Evolutionary conservation across 257 asterid genomes (phyloP), one percentile per base, ranked within the genome.

Genomic region (Ehretia macrophylla): DNA sequence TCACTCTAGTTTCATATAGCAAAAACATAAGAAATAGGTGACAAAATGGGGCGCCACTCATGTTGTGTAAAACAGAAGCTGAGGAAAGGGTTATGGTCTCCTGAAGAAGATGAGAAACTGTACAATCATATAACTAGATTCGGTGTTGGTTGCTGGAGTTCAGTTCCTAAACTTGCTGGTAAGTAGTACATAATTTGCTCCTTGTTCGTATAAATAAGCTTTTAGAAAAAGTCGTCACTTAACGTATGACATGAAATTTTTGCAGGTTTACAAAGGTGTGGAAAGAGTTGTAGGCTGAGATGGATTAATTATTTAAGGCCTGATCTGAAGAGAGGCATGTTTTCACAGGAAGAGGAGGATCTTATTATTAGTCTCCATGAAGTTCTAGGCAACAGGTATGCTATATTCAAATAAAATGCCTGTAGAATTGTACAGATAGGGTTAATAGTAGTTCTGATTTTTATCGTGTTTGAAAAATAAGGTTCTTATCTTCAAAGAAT

Each of bases 91-190:
- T 61, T 89, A 1, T 89, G 97, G 97, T 89, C 95, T 14, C 97
- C 97, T 0, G 97, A 85, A 62, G 97, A 86, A 79, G 97, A 89
- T 65, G 95, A 86, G 56, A 89, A 84, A 20, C 51, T 89, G 46
- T 77, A 64, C 59, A 84, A 77, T 58, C 81, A 80, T 67, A 89
- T 86, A 10, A 82, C 85, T 5, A 67, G 83, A 70, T 89, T 82
- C 56, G 97, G 97, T 0, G 86, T 86, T 48, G 95, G 97, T 10
- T 79, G 97, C 71, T 89, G 97, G 97, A 89, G 97, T 71, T 81
- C 97, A 20, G 97, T 86, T 16, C 95, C 97, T 21, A 86, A 86
- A 63, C 68, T 86, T 44, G 88, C 95, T 70, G 97, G 97, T 88
- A 64, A 20, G 4, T 46, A 11, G 1, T 47, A 3, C 17, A 14